Evolutionary conservation across 2,329 filamentous ascomycete species (phyloP), one percentile per base, ranked within the genome.

Genomic region (Fusarium chuoi): DNA sequence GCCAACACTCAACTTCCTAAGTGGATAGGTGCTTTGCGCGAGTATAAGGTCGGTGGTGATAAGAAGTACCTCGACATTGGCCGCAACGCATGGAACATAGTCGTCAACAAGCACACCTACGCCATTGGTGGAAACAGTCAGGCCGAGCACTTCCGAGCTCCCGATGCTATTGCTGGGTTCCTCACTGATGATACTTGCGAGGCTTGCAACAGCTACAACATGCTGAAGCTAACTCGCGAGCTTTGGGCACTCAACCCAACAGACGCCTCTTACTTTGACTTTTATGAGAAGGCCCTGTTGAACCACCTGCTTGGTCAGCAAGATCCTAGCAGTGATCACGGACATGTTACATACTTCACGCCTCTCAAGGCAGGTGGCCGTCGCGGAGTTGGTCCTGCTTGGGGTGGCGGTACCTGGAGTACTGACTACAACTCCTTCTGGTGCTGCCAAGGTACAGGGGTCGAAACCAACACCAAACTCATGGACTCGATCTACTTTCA

Each of bases 191-290:
- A 89, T 74, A 88, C 87, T 0, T 84, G 82, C 49, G 87, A 89
- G 77, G 83, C 83, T 5, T 89, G 87, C 78, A 88, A 89, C 76
- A 86, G 85, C 1, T 88, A 88, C 76, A 89, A 89, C 73, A 89
- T 89, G 87, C 84, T 89, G 51, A 88, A 88, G 75, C 78, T 89
- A 41, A 88, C 87, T 0, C 82, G 86, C 2, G 86, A 88, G 62
- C 81, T 89, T 9, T 89, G 84, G 84, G 78, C 82, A 4, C 77
- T 84, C 38, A 80, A 86, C 35, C 85, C 86, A 0, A 78, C 70
- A 2, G 79, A 79, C 24, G 77, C 79, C 3, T 69, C 60, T 4
- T 88, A 88, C 76, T 87, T 89, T 70, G 87, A 89, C 78, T 89
- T 83, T 72, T 89, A 88, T 74, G 87, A 89, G 78, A 81, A 81